Base-by-base conservation (phyloP, 768 basidiomycete genomes). In the Coprinopsis cinerea region DNA sequence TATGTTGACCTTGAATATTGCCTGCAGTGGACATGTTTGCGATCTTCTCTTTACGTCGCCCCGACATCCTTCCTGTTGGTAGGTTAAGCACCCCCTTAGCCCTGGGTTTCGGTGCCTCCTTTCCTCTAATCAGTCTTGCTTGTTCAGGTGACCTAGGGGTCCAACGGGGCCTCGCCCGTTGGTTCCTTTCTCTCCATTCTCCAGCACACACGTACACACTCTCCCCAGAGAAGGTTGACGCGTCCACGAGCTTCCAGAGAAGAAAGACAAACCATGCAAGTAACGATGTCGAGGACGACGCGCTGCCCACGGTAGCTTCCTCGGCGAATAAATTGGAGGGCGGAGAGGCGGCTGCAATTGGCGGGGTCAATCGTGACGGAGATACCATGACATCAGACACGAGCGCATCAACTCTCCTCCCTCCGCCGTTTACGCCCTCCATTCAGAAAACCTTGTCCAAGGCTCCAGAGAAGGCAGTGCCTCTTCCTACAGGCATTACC, bases 21-120 rank as follows among this genome's bases (percentile, higher is more conserved):
- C 18, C 7, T 47, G 49, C 67, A 77, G 89, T 92, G n/a, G 84
- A 92, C 58, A 94, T 94, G 92, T 94, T 94, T 60, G 77, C 87
- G 13, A 89, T 96, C 37, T 95, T 94, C 65, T 85, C 88, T 1
- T 70, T 93, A 26, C 76, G 90, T 0, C 81, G 91, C 17, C 88
- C 88, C 1, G 81, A 94, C 61, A 85, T 96, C 47, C 72, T 94
- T 22, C 66, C 70, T 42, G 66, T 73, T 53, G 66, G 69, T 67
- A 52, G 30, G 64, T 47, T 30, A n/a, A 30, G 43, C 34, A n/a
- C n/a, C n/a, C n/a, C n/a, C n/a, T n/a, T n/a, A n/a, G n/a, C n/a
- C n/a, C n/a, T n/a, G n/a, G n/a, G n/a, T n/a, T n/a, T n/a, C n/a
- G n/a, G n/a, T n/a, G n/a, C n/a, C n/a, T n/a, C n/a, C n/a, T n/a